Evolutionary conservation across 2,329 filamentous ascomycete species (phyloP), one percentile per base, ranked within the genome.

Genomic region (Calonectria pseudoturangicola): DNA sequence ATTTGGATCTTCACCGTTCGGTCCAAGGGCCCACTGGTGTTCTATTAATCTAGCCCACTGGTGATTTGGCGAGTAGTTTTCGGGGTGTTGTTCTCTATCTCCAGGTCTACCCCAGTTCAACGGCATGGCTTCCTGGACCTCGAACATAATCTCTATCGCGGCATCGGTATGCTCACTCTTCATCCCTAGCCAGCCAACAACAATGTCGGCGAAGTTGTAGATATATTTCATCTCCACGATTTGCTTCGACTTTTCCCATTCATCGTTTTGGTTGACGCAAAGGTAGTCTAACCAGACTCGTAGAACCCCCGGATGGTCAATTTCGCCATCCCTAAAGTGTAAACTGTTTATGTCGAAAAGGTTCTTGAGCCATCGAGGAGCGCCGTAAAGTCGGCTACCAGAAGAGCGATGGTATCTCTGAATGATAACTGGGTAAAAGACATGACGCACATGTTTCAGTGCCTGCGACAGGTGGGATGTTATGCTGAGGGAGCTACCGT

Each of bases 1-100:
- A 4, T 75, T 73, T 8, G 78, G 77, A 18, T 72, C 64, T 45
- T 78, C 72, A 39, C 77, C 78, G 21, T 80, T 69, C 10, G 78
- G 75, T 4, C 56, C 67, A 2, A 73, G 67, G 7, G 76, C 68
- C 45, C 75, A 75, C 72, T 82, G 70, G 68, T 81, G 73, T 10
- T 74, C 66, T 15, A 84, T 76, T 7, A 75, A 66, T n/a, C 64
- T 70, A n/a, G 81, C 75, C 83, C 83, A 84, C 36, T 72, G 48
- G 73, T 83, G 77, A 10, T 71, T 70, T 18, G 83, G 83, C n/a
- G 80, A 74, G 72, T 84, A 84, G 75, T 84, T 73, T 54, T 84
- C 79, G 1, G 83, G 83, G 50, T 84, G 78, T 48, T 74, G 71
- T 54, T 80, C 77, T 27, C 70, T 76, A 68, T 84, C 82, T 15